Base-by-base conservation (phyloP, 2,329 filamentous ascomycete genomes). In the Aureobasidium sp. region DNA sequence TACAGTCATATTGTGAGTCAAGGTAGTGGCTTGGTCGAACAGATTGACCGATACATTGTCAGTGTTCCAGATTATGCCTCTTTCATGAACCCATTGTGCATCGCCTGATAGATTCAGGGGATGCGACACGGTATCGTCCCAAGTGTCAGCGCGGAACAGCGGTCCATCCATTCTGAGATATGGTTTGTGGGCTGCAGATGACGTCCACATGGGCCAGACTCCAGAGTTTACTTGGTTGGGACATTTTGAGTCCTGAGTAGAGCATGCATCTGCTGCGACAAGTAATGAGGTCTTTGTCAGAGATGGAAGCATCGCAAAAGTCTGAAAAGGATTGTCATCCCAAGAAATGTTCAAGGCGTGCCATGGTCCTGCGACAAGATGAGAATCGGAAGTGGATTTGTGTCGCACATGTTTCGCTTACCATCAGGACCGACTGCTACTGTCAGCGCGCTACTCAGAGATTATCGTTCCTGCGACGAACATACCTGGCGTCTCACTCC, bases 141-240 rank as follows among this genome's bases (percentile, higher is more conserved):
- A 53, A 3, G 39, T 12, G 10, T n/a, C 16, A 6, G 27, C 30
- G 7, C 4, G 22, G 11, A 24, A 44, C n/a, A 37, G 7, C 1
- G 3, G 3, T 12, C 50, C 29, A 11, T 53, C 39, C 50, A 44
- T 44, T 1, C 16, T 24, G 1, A 53, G 30, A 21, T 22, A 53
- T 11, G 40, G 21, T 22, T 17, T 16, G 24, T 53, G 50, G 19
- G 39, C 50, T 34, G 16, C 14, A 2, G 50, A 42, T 3, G 48
- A 52, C 17, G 48, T 42, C 38, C 37, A 41, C 37, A 52, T 52
- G 2, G 48, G 35, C 48, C 45, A 49, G 16, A 19, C 17, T 11
- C 45, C 45, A 12, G 45, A 38, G 7, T 22, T 6, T 2, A 49
- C 24, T 22, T 49, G 45, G 7, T 30, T 49, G 2, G 45, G 45